phyloP scores from a whole-genome alignment of 179 eudicot species.

The Nepenthes alata region DNA sequence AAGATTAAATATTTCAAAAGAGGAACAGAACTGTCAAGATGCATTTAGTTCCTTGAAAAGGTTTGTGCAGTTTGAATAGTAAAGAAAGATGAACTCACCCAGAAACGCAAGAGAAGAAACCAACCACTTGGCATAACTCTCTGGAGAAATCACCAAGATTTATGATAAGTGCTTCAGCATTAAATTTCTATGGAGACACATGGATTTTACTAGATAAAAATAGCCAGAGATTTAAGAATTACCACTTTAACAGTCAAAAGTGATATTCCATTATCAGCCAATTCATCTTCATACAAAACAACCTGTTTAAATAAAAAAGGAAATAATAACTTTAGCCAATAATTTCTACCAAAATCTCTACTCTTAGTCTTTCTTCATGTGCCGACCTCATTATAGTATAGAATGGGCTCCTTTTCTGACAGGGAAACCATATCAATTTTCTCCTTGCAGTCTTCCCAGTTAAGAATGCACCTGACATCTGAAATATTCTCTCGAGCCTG shows the following conservation, averaged over 20 bases:
- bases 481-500: slow-evolving; percentile 21
- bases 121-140: slow-evolving; percentile 92
- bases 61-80: background rate
- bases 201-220: too few species aligned
- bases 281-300: slow-evolving; percentile 88
- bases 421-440: slow-evolving; percentile 66
- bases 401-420: slow-evolving; percentile 81
- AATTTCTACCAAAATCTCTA: background rate
- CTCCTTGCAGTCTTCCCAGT: slow-evolving; percentile 77
- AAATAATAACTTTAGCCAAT: background rate
- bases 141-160: slow-evolving; percentile 26
- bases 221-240: slow-evolving; percentile 11
- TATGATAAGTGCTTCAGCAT: background rate
- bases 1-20: background rate
- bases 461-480: slow-evolving; percentile 26
- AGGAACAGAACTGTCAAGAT: background rate
- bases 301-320: slow-evolving; percentile 32
- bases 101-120: slow-evolving; percentile 82
- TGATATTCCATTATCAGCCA: slow-evolving; percentile 75
- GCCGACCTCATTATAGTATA: slow-evolving; percentile 86
- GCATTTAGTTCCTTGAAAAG: background rate
- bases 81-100: slow-evolving; percentile 46
- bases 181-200: too few species aligned
- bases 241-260: slow-evolving; percentile 94
- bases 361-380: background rate